A percentile compares a stretch with the other conserved stretches of the same genome.
Conservation (phyloP, 1,139 yeast species). For the Yamadazyma spencermartinsiae region DNA sequence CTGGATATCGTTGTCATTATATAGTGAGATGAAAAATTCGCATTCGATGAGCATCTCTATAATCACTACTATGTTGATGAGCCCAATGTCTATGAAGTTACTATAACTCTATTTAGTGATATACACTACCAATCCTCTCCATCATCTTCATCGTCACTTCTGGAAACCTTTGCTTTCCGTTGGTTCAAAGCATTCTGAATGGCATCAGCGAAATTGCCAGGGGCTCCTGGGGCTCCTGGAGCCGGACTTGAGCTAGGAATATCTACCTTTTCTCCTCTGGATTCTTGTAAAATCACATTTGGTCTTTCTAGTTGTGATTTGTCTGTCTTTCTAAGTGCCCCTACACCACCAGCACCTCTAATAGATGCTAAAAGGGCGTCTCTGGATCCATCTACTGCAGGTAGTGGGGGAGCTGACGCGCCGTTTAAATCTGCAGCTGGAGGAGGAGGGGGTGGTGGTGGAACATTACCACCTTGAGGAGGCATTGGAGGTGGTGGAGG, state of each 20-base stretch:
- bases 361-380: constrained; percentile 89
- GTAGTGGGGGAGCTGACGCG: constrained; percentile 22
- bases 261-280: constrained; percentile 55
- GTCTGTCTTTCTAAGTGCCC: constrained; percentile 71
- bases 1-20: constrained; percentile 15
- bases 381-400: constrained; percentile 52
- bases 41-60: background rate
- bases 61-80: background rate
- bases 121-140: constrained; percentile 41
- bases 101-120: too few species aligned
- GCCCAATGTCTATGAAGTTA: too few species aligned
- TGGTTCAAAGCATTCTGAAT: constrained; percentile 81
- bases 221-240: constrained; percentile 40
- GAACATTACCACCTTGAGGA: constrained; percentile 18
- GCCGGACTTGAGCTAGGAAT: constrained; percentile 28
- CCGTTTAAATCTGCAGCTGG: constrained; percentile 34
- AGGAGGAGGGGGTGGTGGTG: constrained; percentile 36
- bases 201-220: constrained; percentile 77
- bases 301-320: constrained; percentile 82
- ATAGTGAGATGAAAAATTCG: background rate
- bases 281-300: constrained; percentile 68
- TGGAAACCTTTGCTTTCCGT: constrained; percentile 80
- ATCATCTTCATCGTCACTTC: constrained; percentile 85
- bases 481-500: constrained; percentile 29
- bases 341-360: constrained; percentile 74